Percentiles rank a stretch among this genome's conserved stretches.
Conservation (phyloP, 805 yeast genomes). For the Cyberlindnera mrakii region DNA sequence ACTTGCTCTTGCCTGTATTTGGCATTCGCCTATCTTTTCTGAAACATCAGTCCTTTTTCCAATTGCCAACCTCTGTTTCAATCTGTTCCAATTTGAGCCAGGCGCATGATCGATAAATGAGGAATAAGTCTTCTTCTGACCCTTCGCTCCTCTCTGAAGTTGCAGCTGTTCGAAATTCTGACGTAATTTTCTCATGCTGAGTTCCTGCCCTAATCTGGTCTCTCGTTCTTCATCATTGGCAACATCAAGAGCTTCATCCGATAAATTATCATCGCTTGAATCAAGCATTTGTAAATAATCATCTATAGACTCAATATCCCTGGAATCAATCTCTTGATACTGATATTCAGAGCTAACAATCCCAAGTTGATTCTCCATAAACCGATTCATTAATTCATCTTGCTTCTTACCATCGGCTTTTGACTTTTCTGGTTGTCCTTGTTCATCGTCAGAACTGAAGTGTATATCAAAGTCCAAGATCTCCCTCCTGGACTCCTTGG, state of each 20-base stretch:
- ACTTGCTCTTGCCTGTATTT: too few species aligned
- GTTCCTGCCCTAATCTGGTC: conserved; percentile 10
- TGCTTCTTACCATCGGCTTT: not conserved
- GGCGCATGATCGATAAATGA: not conserved
- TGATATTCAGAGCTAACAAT: not conserved
- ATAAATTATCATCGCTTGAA: not conserved
- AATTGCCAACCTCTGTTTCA: not conserved
- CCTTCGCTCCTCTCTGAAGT: not conserved
- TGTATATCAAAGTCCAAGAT: conserved; percentile 14
- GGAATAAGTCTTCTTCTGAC: not conserved
- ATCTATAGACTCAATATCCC: not conserved
- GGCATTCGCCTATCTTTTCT: not conserved
- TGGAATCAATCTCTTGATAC: not conserved
- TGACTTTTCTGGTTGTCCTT: not conserved
- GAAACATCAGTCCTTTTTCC: not conserved
- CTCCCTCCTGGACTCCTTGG: conserved; percentile 8
- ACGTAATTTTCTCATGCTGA: not conserved
- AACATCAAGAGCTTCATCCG: not conserved
- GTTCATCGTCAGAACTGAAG: conserved; percentile 11
- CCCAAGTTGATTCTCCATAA: conserved; percentile 1
- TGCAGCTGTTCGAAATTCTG: not conserved
- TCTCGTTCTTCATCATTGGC: conserved; percentile 15
- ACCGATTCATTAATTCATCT: not conserved
- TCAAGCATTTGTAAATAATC: not conserved
- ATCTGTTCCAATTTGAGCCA: not conserved